These are phyloP conservation scores for Lentinus brumalis DNA, from an alignment of 768 basidiomycete species.

Conservation along the genomic window DNA sequence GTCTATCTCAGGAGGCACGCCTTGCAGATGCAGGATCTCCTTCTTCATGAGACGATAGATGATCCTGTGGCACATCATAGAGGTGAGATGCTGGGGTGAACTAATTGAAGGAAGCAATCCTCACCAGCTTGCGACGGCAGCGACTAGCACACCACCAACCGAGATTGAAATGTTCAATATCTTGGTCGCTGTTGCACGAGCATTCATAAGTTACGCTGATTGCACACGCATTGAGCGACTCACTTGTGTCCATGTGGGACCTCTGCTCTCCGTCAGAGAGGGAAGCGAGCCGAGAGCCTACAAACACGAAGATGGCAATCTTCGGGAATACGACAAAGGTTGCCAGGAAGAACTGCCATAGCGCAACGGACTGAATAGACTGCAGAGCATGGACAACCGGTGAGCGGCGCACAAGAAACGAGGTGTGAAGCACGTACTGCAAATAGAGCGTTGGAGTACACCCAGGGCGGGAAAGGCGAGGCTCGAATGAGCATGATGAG, in stretches of 20 bases:
- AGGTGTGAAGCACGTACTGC: constrained; percentile 50
- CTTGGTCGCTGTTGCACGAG: constrained; percentile 51
- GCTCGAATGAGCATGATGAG: constrained; percentile 80
- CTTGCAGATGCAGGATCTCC: constrained; percentile 58
- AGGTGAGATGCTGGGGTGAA: not conserved
- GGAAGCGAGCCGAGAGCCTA: constrained; percentile 73
- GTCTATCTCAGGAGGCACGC: constrained; percentile 48
- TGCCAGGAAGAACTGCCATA: constrained; percentile 77
- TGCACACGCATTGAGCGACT: constrained; percentile 22
- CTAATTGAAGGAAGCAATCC: constrained; percentile 23
- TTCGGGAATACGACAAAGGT: constrained; percentile 75
- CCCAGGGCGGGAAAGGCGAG: constrained; percentile 86
- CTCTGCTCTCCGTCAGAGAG: constrained; percentile 79
- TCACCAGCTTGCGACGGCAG: constrained; percentile 67
- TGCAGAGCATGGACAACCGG: constrained; percentile 28
- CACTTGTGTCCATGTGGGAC: constrained; percentile 75
- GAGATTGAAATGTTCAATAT: constrained; percentile 64
- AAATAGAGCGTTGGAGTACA: constrained; percentile 81
- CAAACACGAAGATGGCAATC: constrained; percentile 70
- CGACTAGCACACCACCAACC: constrained; percentile 57
- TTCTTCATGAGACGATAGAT: constrained; percentile 66
- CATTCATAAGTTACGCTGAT: not conserved
- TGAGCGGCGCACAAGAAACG: not conserved
- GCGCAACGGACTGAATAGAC: constrained; percentile 72
- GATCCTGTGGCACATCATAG: constrained; percentile 42